These are phyloP conservation scores for Neofusicoccum cordaticola DNA, from an alignment of 2,329 filamentous ascomycete species.

Conservation along the genomic window DNA sequence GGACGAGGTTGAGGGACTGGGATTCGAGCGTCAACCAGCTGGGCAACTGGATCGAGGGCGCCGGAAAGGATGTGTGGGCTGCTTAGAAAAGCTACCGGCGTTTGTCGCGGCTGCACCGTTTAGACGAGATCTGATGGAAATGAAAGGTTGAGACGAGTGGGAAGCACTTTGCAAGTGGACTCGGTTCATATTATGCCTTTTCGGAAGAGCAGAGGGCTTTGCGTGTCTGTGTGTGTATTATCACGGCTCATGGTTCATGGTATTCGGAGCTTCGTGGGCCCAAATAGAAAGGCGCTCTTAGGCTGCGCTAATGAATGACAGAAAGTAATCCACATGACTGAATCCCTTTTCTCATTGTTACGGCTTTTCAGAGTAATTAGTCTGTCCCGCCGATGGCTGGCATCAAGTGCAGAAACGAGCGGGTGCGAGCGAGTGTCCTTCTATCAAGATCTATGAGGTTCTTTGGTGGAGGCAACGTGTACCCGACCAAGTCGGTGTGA, in stretches of 20 bases:
- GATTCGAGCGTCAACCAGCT: constrained; percentile 93
- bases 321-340: background rate
- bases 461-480: too few species aligned
- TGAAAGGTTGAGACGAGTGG: background rate
- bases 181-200: background rate
- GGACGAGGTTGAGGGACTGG: constrained; percentile 85
- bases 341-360: background rate
- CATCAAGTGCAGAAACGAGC: too few species aligned
- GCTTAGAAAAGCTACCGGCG: constrained; percentile 50
- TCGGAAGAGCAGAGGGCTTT: background rate
- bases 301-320: constrained; percentile 14
- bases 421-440: too few species aligned
- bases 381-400: too few species aligned
- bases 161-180: background rate
- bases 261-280: constrained; percentile 1
- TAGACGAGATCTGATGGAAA: background rate
- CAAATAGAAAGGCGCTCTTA: constrained; percentile 13
- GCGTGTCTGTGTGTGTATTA: constrained; percentile 5
- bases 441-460: too few species aligned
- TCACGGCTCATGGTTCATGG: constrained; percentile 9
- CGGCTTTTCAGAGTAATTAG: too few species aligned
- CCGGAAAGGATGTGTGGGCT: constrained; percentile 94
- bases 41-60: constrained; percentile 93
- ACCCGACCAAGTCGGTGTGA: too few species aligned
- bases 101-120: background rate